Conservation (phyloP, 2,329 filamentous ascomycete species). For the Fusarium algeriense region DNA sequence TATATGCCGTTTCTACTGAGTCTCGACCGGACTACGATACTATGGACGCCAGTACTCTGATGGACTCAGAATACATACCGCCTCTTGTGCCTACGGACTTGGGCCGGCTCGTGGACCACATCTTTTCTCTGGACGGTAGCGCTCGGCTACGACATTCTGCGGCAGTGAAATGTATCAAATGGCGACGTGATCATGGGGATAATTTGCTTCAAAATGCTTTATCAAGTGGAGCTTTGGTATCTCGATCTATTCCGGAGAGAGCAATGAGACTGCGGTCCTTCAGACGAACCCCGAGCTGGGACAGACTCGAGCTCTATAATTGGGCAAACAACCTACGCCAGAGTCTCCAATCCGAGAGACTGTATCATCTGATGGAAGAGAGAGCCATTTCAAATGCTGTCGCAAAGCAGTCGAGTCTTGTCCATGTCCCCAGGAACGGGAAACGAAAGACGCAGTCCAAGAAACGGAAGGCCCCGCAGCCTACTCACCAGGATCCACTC, state of each 20-base stretch:
- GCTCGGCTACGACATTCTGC: slow-evolving; percentile 85
- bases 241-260: slow-evolving; percentile 32
- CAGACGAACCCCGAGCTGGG: slow-evolving; percentile 44
- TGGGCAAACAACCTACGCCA: slow-evolving; percentile 55
- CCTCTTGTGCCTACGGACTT: slow-evolving; percentile 85
- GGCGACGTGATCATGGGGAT: slow-evolving; percentile 63
- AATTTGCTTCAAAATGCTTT: slow-evolving; percentile 35
- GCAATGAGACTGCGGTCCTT: slow-evolving; percentile 34
- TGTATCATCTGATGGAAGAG: slow-evolving; percentile 41
- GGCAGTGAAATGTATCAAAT: slow-evolving; percentile 83
- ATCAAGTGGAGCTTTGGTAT: slow-evolving; percentile 29
- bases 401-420: slow-evolving; percentile 37
- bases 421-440: slow-evolving; percentile 18
- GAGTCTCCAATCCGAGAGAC: slow-evolving; percentile 52
- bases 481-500: slow-evolving; percentile 76
- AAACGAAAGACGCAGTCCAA: slow-evolving; percentile 10
- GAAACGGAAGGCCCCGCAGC: slow-evolving; percentile 17
- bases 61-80: slow-evolving; percentile 90
- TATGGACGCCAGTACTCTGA: slow-evolving; percentile 93
- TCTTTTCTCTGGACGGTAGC: slow-evolving; percentile 84
- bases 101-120: slow-evolving; percentile 71
- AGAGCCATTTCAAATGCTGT: slow-evolving; percentile 20
- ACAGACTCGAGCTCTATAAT: slow-evolving; percentile 51
- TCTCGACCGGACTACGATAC: slow-evolving; percentile 78
- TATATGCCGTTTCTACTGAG: slow-evolving; percentile 83